phyloP scores from a whole-genome alignment of 176 grass and related monocot genomes.

The Thinopyrum elongatum region DNA sequence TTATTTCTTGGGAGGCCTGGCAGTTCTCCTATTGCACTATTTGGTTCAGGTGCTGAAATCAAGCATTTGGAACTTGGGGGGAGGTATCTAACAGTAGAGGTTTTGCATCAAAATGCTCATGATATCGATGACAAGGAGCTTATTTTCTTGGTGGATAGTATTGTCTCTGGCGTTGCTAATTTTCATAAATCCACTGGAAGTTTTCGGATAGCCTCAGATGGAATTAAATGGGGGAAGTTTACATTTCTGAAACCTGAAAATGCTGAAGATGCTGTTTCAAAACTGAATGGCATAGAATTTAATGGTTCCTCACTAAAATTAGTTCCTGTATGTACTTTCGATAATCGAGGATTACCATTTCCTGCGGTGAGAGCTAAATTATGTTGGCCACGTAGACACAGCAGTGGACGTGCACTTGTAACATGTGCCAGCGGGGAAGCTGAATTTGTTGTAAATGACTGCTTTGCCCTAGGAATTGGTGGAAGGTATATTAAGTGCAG shows the following conservation, averaged over 20 bases:
- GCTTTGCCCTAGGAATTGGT: constrained; percentile 56
- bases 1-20: constrained; percentile 52
- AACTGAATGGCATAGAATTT: constrained; percentile 71
- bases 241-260: constrained; percentile 77
- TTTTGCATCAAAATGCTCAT: constrained; percentile 69
- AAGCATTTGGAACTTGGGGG: constrained; percentile 95
- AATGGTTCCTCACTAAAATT: constrained; percentile 67
- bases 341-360: constrained; percentile 55
- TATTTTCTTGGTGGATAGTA: constrained; percentile 58
- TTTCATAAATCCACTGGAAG: constrained; percentile 44
- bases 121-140: constrained; percentile 77
- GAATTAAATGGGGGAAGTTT: constrained; percentile 74
- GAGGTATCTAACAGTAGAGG: constrained; percentile 69
- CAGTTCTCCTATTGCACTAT: constrained; percentile 53
- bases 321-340: constrained; percentile 38
- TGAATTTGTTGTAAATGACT: constrained; percentile 58
- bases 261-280: constrained; percentile 65
- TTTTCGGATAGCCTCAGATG: constrained; percentile 42
- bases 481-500: constrained; percentile 70
- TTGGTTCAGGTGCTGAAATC: constrained; percentile 93
- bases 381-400: constrained; percentile 67
- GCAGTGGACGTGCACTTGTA: constrained; percentile 64
- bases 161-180: constrained; percentile 51
- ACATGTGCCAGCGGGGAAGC: constrained; percentile 65
- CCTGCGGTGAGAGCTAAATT: constrained; percentile 78